Evolutionary conservation across 768 basidiomycete species (phyloP).

Genomic region (Exidia glandulosa): DNA sequence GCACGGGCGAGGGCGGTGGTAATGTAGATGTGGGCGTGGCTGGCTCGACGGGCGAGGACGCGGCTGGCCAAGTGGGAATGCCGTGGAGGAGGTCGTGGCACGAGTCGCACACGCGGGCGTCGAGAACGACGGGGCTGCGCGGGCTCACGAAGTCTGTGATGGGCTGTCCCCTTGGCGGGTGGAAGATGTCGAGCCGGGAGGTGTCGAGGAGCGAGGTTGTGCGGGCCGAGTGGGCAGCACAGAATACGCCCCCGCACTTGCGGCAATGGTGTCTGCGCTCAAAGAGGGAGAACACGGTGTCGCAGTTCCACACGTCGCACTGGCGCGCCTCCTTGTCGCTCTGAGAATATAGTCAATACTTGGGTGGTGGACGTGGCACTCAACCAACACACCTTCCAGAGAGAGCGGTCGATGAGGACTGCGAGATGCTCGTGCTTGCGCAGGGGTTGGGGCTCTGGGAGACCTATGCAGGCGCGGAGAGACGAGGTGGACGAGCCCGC

Average conservation of each 20-base stretch:
- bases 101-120: slow-evolving; percentile 63
- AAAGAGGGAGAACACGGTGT: slow-evolving; percentile 49
- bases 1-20: slow-evolving; percentile 21
- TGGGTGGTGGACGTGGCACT: neutral
- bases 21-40: slow-evolving; percentile 31
- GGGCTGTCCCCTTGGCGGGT: slow-evolving; percentile 59
- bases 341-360: slow-evolving; percentile 19
- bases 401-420: neutral
- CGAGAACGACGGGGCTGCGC: slow-evolving; percentile 38
- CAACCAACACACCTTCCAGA: neutral
- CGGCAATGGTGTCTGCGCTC: slow-evolving; percentile 78
- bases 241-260: slow-evolving; percentile 75
- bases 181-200: slow-evolving; percentile 55
- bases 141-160: slow-evolving; percentile 47
- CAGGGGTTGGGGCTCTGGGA: neutral
- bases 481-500: neutral
- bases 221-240: slow-evolving; percentile 47
- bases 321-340: slow-evolving; percentile 47
- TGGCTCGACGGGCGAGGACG: slow-evolving; percentile 5
- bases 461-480: neutral
- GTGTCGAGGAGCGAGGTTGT: slow-evolving; percentile 59
- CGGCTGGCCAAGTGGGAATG: slow-evolving; percentile 14
- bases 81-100: slow-evolving; percentile 70
- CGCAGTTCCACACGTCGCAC: slow-evolving; percentile 71
- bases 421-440: neutral